A percentile compares a stretch with the other conserved stretches of the same genome.
These are phyloP conservation scores for Geotrichum bryndzae DNA, from an alignment of 1,139 yeast species.

Conservation along the genomic window DNA sequence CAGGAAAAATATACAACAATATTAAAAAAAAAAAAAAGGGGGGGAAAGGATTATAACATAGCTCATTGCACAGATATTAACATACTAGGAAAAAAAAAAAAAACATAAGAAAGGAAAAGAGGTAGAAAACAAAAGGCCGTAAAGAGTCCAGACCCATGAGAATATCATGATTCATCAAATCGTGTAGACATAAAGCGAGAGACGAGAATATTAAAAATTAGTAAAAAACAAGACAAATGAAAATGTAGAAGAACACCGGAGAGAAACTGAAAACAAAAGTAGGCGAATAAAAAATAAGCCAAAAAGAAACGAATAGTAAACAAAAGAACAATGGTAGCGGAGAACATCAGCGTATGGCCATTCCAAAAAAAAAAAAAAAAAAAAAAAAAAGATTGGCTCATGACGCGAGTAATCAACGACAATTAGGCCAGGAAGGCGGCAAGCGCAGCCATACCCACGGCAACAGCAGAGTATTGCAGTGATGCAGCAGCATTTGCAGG, in stretches of 20 bases:
- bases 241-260: neutral
- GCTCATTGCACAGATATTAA: neutral
- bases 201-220: neutral
- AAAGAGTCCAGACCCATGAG: neutral
- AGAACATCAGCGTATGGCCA: neutral
- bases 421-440: neutral
- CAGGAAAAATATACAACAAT: neutral
- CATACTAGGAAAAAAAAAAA: neutral
- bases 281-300: neutral
- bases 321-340: neutral
- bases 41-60: neutral
- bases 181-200: neutral
- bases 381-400: neutral
- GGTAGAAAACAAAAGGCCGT: neutral
- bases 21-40: neutral
- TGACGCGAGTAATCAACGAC: neutral
- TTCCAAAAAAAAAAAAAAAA: neutral
- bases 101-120: neutral
- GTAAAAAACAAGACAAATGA: neutral
- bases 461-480: neutral
- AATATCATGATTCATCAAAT: neutral
- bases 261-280: neutral
- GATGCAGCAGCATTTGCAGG: neutral
- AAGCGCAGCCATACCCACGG: neutral
- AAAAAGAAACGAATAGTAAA: neutral